Evolutionary conservation across 345 rosid species (phyloP).

Genomic region (Gossypium raimondii): DNA sequence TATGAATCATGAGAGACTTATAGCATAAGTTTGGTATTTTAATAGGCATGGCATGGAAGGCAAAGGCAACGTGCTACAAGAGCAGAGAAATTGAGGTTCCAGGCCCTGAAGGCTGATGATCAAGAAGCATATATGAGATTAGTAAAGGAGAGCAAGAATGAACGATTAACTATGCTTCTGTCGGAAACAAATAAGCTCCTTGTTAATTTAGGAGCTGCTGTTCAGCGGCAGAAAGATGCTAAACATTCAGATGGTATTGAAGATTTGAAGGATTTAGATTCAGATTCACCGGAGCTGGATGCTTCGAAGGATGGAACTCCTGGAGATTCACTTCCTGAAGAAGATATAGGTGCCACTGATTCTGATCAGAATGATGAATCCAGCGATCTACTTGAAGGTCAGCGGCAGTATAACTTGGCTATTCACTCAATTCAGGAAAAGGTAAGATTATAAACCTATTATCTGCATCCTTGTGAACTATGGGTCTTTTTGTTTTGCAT

Average conservation of each 20-base stretch:
- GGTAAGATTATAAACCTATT: constrained; percentile 38
- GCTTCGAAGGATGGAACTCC: constrained; percentile 65
- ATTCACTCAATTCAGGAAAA: constrained; percentile 92
- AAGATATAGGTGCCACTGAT: constrained; percentile 54
- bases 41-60: constrained; percentile 98
- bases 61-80: constrained; percentile 98
- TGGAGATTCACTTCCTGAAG: constrained; percentile 60
- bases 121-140: constrained; percentile 96
- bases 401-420: constrained; percentile 92
- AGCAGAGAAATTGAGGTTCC: constrained; percentile 93
- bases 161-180: constrained; percentile 83
- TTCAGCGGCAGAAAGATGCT: constrained; percentile 93
- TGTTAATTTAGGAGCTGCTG: constrained; percentile 95
- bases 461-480: neutral
- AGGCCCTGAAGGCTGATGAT: constrained; percentile 96
- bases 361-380: constrained; percentile 82
- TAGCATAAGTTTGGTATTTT: neutral
- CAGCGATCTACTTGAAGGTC: constrained; percentile 89
- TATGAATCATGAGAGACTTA: neutral
- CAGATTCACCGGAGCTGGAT: constrained; percentile 65
- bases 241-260: constrained; percentile 68
- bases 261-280: constrained; percentile 56
- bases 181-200: constrained; percentile 96
- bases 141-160: constrained; percentile 98
- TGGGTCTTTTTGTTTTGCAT: no score